Evolutionary conservation across 495 filamentous ascomycete genomes (phyloP), one percentile per base, ranked within the genome.

Genomic region (Aspergillus baeticus): DNA sequence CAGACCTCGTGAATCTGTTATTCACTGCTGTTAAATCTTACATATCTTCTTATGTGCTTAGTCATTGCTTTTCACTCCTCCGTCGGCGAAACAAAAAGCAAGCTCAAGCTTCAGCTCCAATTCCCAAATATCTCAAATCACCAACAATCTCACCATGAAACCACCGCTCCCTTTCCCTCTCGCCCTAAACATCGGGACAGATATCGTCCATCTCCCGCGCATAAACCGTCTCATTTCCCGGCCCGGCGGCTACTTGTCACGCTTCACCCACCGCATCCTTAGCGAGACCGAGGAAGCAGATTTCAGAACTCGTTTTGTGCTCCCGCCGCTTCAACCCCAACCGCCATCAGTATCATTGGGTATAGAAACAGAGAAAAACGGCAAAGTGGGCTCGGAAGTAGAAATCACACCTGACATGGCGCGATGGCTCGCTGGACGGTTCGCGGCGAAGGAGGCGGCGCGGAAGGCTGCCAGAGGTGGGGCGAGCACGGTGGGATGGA

Each of bases 151-250:
- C 52, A 57, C 29, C 18, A 64, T 51, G 57, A 72, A 71, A 61
- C 64, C 65, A 1, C 46, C 66, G 10, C 29, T 49, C 18, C 71
- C 72, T 7, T 77, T 77, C 58, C 76, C 74, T 23, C 59, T 71
- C 46, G 44, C 73, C 39, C 61, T 80, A 22, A 72, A 76, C 47
- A 75, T 82, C 50, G 79, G 79, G 51, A 74, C 80, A 48, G 79
- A 81, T 68, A 75, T 82, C 54, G 78, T 81, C 55, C 77, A 82
- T 63, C 68, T 80, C 59, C 79, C 79, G 1, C 79, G 78, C 26
- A 77, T 81, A 44, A 50, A 66, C 50, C 72, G 72, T 35, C 75
- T 81, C 49, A 59, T 82, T 56, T 64, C 59, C 46, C 73, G 63
- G 35, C 69, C 66, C 31, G 59, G 60, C 10, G 59, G 62, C 54